Conservation (phyloP, 345 rosid genomes). For the Noccaea bulbosa region DNA sequence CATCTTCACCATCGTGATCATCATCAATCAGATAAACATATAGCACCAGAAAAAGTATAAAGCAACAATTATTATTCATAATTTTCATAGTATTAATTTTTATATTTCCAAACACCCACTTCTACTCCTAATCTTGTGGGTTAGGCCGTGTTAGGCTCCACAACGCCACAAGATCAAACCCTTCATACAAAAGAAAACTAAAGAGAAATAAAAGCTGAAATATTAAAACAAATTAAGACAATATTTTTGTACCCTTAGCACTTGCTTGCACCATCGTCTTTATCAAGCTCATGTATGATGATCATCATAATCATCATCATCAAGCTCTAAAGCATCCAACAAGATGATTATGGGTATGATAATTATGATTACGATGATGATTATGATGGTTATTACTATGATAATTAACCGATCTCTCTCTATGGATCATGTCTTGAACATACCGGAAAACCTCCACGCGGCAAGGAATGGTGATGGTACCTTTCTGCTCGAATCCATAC, state of each 20-base stretch:
- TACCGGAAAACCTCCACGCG: constrained; percentile 58
- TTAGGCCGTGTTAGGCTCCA: constrained; percentile 52
- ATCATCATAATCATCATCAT: constrained; percentile 18
- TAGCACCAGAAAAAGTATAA: not conserved
- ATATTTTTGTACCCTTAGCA: constrained; percentile 3
- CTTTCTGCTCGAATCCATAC: constrained; percentile 68
- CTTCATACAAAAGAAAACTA: not conserved
- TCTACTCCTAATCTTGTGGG: constrained; percentile 38
- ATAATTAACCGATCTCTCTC: constrained; percentile 55
- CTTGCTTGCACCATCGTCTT: constrained; percentile 24
- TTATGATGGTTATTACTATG: constrained; percentile 23
- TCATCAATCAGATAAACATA: constrained; percentile 32
- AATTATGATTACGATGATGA: constrained; percentile 33
- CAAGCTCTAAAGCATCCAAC: constrained; percentile 72
- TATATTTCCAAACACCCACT: constrained; percentile 19
- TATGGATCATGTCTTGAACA: constrained; percentile 57
- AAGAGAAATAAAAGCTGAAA: not conserved
- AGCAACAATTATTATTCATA: constrained; percentile 1
- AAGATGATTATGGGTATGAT: constrained; percentile 38
- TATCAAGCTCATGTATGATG: not conserved
- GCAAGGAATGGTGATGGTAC: constrained; percentile 65
- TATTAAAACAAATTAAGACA: not conserved
- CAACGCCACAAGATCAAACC: constrained; percentile 37
- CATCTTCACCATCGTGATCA: not conserved
- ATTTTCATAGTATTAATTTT: no score